Base-by-base conservation (phyloP, 2,329 filamentous ascomycete genomes). In the Paraconiothyrium sp. region DNA sequence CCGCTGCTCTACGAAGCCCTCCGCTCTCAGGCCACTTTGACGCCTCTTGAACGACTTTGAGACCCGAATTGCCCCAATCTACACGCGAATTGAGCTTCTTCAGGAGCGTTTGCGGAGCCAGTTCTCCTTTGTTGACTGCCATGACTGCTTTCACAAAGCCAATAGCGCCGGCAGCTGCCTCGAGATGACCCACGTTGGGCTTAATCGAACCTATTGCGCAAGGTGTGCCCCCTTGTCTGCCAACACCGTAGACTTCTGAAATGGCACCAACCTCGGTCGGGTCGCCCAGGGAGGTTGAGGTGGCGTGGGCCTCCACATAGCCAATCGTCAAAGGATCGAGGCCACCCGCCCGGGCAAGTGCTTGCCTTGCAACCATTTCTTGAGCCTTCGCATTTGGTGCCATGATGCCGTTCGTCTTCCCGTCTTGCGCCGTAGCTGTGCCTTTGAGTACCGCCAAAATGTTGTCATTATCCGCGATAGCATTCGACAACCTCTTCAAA, bases 251-350 rank as follows among this genome's bases (percentile, higher is more conserved):
- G 2, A 66, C 63, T 16, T 57, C 58, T n/a, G 67, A 60, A 16
- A 76, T 62, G 7, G 72, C 71, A 4, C 47, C 54, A 9, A 71
- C 62, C 54, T 78, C 75, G 9, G 68, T 71, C 2, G 71, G 70
- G 49, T 76, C 74, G 7, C 87, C 86, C 2, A 84, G 85, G 41
- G 83, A 80, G 1, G 87, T 89, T 3, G 87, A 86, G 0, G 86
- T 89, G 10, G 86, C 87, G 63, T 82, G 80, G 0, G 78, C 77
- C 62, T 82, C 79, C 13, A 81, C 70, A 49, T 76, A 81, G 20
- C 61, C 52, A 13, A 68, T 67, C 2, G 56, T 57, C 16, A 60
- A 57, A n/a, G 70, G 67, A 61, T 79, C 71, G 5, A 82, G 67
- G 6, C 73, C 76, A 2, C 76, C 77, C 10, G 77, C 78, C 16